These are phyloP conservation scores for Venturia effusa DNA, from an alignment of 2,329 filamentous ascomycete genomes.

Conservation along the genomic window DNA sequence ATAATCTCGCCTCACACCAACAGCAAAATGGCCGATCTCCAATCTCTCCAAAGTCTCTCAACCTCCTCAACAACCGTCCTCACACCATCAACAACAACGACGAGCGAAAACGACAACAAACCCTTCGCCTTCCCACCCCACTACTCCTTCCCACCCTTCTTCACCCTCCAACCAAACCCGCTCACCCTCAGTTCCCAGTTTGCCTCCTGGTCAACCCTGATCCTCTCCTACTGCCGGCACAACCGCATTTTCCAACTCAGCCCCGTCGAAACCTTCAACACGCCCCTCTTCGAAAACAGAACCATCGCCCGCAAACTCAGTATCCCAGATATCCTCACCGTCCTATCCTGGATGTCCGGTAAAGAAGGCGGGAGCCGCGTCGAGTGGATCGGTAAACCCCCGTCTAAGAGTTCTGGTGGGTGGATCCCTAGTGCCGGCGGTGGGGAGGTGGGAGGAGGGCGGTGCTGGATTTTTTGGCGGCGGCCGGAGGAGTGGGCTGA, in stretches of 20 bases:
- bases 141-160: conserved; percentile 76
- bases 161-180: conserved; percentile 67
- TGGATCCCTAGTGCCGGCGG: not conserved
- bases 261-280: conserved; percentile 49
- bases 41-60: not conserved
- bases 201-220: conserved; percentile 73
- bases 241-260: conserved; percentile 67
- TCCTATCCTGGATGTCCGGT: conserved; percentile 46
- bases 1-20: not conserved
- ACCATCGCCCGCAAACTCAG: conserved; percentile 34
- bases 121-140: conserved; percentile 34
- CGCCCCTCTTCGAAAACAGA: conserved; percentile 46
- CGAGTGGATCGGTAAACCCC: conserved; percentile 48
- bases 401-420: not conserved
- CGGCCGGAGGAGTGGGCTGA: conserved; percentile 85
- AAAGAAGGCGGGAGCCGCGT: conserved; percentile 43
- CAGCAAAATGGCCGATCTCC: not conserved
- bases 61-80: not conserved
- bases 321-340: conserved; percentile 40
- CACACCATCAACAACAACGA: not conserved
- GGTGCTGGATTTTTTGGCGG: conserved; percentile 71
- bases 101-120: not conserved
- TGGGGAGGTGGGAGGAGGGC: conserved; percentile 8
- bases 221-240: conserved; percentile 74
- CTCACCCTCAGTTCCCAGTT: conserved; percentile 66